A percentile compares a stretch with the other conserved stretches of the same genome.
Evolutionary conservation across 2,329 filamentous ascomycete genomes (phyloP).

Genomic region (Penicillium sumatraense): DNA sequence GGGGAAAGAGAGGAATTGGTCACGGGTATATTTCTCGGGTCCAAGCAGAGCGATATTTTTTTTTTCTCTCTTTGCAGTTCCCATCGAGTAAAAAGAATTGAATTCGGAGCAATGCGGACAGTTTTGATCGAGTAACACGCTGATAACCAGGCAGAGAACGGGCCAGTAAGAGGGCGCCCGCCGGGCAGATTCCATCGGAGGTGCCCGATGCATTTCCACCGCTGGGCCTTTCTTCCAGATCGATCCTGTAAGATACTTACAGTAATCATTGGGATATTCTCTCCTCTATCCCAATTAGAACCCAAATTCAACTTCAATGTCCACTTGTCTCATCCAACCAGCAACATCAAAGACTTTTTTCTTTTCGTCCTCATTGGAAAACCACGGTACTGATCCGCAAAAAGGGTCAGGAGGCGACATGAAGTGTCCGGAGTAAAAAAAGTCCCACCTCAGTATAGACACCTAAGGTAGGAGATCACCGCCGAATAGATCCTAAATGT

Average conservation of each 20-base stretch:
- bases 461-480: background rate
- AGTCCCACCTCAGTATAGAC: too few relatives aligned
- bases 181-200: conserved; percentile 29
- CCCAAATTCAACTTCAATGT: too few relatives aligned
- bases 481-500: too few relatives aligned
- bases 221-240: background rate
- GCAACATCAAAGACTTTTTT: background rate
- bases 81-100: conserved; percentile 25
- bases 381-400: conserved; percentile 5
- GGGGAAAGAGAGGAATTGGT: background rate
- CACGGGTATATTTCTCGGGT: conserved; percentile 9
- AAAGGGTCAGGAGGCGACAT: background rate
- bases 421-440: background rate
- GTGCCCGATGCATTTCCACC: conserved; percentile 27
- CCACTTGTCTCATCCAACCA: conserved; percentile 11
- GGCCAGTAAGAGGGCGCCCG: conserved; percentile 19
- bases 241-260: too few relatives aligned
- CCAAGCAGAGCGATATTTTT: too few relatives aligned
- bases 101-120: conserved; percentile 6
- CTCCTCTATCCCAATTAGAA: too few relatives aligned
- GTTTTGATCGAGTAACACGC: conserved; percentile 37
- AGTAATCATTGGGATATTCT: too few relatives aligned
- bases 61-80: conserved; percentile 11
- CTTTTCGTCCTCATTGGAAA: too few relatives aligned
- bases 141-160: conserved; percentile 15